Conservation (phyloP, 169 alveolate genomes). For the Plasmodium malariae region DNA sequence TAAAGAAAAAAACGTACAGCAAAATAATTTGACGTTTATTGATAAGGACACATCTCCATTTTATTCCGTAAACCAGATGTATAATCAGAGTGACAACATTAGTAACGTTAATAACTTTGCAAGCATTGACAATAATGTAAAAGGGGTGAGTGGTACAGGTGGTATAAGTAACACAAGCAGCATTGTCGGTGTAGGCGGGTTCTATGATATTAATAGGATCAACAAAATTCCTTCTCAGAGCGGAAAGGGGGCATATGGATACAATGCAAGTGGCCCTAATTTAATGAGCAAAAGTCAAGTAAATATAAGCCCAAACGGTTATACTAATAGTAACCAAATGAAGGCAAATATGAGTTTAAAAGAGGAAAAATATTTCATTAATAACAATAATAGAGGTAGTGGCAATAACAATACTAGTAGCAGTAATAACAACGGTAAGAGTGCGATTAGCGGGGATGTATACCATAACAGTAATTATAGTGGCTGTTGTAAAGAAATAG, state of each 20-base stretch:
- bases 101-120: too few relatives aligned
- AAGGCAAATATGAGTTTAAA: not conserved
- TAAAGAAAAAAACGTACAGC: constrained; percentile 1
- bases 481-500: not conserved
- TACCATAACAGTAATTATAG: not conserved
- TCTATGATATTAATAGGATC: too few relatives aligned
- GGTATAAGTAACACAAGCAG: not conserved
- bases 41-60: not conserved
- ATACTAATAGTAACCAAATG: not conserved
- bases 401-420: too few relatives aligned
- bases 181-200: not conserved
- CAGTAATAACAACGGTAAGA: not conserved
- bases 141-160: not conserved
- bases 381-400: too few relatives aligned
- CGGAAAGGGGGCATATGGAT: not conserved
- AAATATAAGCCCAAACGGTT: not conserved
- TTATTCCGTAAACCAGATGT: not conserved
- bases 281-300: not conserved
- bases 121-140: not conserved
- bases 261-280: not conserved
- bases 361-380: not conserved
- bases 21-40: not conserved
- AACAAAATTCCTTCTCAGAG: too few relatives aligned
- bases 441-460: not conserved
- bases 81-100: too few relatives aligned